These are phyloP conservation scores for Kazachstania psychrophila DNA, from an alignment of 805 yeast genomes.

Conservation along the genomic window DNA sequence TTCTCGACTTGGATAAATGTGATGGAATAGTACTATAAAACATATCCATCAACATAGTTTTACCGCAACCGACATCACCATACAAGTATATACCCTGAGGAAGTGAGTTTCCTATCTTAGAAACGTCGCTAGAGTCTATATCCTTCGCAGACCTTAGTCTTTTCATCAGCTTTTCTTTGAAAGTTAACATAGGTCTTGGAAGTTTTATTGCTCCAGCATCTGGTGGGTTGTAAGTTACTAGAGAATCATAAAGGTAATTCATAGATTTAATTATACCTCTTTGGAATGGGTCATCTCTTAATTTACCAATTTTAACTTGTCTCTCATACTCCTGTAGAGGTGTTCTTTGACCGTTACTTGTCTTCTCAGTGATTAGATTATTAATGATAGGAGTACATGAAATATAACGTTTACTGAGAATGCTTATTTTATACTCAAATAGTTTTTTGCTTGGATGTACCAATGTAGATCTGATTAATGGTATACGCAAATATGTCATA, in stretches of 20 bases:
- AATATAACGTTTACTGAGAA: too few species aligned
- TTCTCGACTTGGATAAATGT: slow-evolving; percentile 65
- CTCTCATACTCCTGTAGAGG: slow-evolving; percentile 47
- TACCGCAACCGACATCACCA: slow-evolving; percentile 98
- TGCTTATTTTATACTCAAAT: too few species aligned
- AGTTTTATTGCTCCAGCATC: slow-evolving; percentile 31
- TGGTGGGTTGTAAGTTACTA: slow-evolving; percentile 55
- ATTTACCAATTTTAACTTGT: slow-evolving; percentile 39
- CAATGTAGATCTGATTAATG: too few species aligned
- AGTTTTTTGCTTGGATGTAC: too few species aligned
- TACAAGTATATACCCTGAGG: slow-evolving; percentile 85
- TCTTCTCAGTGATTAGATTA: too few species aligned
- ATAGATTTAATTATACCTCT: slow-evolving; percentile 58
- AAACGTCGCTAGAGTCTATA: slow-evolving; percentile 5
- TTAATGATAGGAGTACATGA: too few species aligned
- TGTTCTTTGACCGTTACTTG: slow-evolving; percentile 18
- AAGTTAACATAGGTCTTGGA: slow-evolving; percentile 38
- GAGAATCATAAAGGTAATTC: slow-evolving; percentile 46
- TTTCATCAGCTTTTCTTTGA: slow-evolving; percentile 36
- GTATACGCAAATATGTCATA: too few species aligned
- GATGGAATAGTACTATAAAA: slow-evolving; percentile 77
- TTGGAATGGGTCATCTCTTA: slow-evolving; percentile 73
- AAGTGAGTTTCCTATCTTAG: slow-evolving; percentile 29
- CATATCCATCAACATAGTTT: slow-evolving; percentile 95
- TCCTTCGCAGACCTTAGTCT: slow-evolving; percentile 4